A percentile compares a stretch with the other conserved stretches of the same genome.
These are phyloP conservation scores for Luvunga scandens DNA, from an alignment of 345 rosid species.

Conservation along the genomic window DNA sequence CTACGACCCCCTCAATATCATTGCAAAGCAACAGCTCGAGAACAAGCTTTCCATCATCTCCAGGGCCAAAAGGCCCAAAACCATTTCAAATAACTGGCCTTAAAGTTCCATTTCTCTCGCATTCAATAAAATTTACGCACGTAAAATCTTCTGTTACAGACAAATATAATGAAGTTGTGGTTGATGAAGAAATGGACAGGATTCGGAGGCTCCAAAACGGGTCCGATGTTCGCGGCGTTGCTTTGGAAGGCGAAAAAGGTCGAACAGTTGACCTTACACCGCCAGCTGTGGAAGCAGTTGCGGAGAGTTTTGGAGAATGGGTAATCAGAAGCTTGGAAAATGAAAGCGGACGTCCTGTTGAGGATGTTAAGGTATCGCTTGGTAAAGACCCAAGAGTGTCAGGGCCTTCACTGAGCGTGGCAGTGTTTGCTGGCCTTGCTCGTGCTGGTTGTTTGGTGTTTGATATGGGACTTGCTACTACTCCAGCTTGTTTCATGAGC, in stretches of 20 bases:
- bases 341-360: conserved; percentile 23
- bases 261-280: conserved; percentile 71
- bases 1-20: conserved; percentile 26
- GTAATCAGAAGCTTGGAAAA: conserved; percentile 41
- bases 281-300: conserved; percentile 82
- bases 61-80: conserved; percentile 7
- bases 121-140: conserved; percentile 1
- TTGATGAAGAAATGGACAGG: conserved; percentile 74
- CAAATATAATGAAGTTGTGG: conserved; percentile 36
- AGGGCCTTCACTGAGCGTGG: conserved; percentile 61
- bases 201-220: conserved; percentile 86
- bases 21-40: conserved; percentile 23
- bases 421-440: conserved; percentile 70
- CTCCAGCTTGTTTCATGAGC: conserved; percentile 97
- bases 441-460: conserved; percentile 77
- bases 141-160: conserved; percentile 31
- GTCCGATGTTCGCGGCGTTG: conserved; percentile 92
- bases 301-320: conserved; percentile 95
- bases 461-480: conserved; percentile 92
- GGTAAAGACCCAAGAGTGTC: conserved; percentile 86
- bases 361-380: conserved; percentile 56
- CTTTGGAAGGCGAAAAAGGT: conserved; percentile 81
- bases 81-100: conserved; percentile 4
- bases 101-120: conserved; percentile 14
- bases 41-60: conserved; percentile 29